Evolutionary conservation across 164 flowering plant species (phyloP).

Genomic region (Malania oleifera): DNA sequence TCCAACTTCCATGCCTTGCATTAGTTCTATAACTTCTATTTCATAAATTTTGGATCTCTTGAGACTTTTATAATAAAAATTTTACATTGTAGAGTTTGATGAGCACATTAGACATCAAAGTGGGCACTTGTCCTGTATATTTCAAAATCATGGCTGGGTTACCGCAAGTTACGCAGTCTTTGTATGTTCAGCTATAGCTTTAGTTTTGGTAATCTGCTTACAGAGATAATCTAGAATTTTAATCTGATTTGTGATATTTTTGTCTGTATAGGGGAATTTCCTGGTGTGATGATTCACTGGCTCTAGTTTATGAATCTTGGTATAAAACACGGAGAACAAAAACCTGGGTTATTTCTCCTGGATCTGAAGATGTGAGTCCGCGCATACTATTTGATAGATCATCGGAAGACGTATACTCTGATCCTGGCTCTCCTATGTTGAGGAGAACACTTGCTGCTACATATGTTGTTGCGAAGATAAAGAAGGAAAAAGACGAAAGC

Average conservation of each 20-base stretch:
- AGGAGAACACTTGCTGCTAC: conserved; percentile 82
- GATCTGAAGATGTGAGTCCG: conserved; percentile 49
- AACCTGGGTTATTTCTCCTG: conserved; percentile 93
- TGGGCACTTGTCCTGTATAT: no score
- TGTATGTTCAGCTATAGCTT: background rate
- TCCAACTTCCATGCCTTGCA: no score
- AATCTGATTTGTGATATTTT: background rate
- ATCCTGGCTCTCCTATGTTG: conserved; percentile 95
- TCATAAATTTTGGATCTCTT: no score
- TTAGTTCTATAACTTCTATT: no score
- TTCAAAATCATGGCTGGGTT: no score
- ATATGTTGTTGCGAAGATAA: conserved; percentile 80
- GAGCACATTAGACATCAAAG: no score
- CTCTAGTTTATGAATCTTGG: conserved; percentile 95
- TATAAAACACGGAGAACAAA: conserved; percentile 79
- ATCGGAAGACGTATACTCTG: conserved; percentile 96
- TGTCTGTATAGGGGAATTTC: conserved; percentile 64
- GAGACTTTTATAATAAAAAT: no score
- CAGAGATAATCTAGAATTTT: background rate
- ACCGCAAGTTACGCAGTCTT: background rate
- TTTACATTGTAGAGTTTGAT: no score
- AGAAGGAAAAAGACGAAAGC: conserved; percentile 62
- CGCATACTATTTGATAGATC: conserved; percentile 93
- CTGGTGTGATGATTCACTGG: conserved; percentile 95
- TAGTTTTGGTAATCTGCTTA: background rate